Evolutionary conservation across 2,329 filamentous ascomycete species (phyloP).

Genomic region (Pseudocercospora eumusae): DNA sequence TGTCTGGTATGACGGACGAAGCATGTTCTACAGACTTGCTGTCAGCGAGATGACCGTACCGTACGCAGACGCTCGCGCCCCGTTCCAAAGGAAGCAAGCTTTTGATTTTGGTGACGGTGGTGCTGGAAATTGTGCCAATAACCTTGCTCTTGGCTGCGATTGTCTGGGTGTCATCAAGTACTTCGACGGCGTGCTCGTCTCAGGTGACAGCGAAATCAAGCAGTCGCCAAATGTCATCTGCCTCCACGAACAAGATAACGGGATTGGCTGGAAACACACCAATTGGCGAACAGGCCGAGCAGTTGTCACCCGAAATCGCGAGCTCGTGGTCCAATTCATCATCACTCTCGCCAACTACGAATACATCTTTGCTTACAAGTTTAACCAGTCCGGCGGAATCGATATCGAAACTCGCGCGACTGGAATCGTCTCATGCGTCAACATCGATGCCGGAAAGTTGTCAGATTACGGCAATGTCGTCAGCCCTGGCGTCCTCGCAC

Average conservation of each 20-base stretch:
- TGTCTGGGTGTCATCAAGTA: constrained; percentile 72
- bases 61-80: constrained; percentile 65
- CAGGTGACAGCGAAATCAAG: constrained; percentile 41
- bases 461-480: constrained; percentile 64
- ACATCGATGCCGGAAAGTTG: constrained; percentile 57
- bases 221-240: constrained; percentile 64
- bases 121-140: constrained; percentile 68
- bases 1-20: constrained; percentile 55
- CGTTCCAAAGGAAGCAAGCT: constrained; percentile 69
- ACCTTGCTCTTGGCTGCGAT: constrained; percentile 69
- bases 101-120: constrained; percentile 70
- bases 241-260: constrained; percentile 69
- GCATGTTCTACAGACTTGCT: constrained; percentile 66
- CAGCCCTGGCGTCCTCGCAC: constrained; percentile 67
- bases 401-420: constrained; percentile 69
- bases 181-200: constrained; percentile 52
- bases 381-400: constrained; percentile 69
- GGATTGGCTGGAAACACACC: constrained; percentile 71
- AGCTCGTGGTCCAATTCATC: constrained; percentile 68
- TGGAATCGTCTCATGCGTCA: constrained; percentile 64
- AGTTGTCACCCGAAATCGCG: constrained; percentile 63
- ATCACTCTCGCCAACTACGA: constrained; percentile 72
- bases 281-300: constrained; percentile 68
- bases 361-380: constrained; percentile 71
- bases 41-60: constrained; percentile 68